Percentiles rank a stretch among this genome's conserved stretches.
Conservation (phyloP, 352 stramenopile genomes). For the Pythium oligandrum region DNA sequence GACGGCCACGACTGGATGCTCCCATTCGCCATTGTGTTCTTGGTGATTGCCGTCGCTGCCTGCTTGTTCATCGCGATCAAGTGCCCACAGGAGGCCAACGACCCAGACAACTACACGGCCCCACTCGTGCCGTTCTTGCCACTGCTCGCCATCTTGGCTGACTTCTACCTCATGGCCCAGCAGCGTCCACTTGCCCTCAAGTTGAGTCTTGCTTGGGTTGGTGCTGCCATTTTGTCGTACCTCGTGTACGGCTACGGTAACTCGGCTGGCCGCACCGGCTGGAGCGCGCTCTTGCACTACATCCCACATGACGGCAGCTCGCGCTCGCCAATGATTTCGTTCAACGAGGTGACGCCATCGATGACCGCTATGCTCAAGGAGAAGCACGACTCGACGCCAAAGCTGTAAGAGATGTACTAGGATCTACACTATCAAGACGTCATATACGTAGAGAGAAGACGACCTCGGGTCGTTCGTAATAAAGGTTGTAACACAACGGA, state of each 20-base stretch:
- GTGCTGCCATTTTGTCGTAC: conserved; percentile 59
- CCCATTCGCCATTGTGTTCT: conserved; percentile 39
- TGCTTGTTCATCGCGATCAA: conserved; percentile 45
- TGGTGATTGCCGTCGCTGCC: conserved; percentile 27
- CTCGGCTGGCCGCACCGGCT: conserved; percentile 55
- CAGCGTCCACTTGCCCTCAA: conserved; percentile 48
- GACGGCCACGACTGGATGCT: conserved; percentile 27
- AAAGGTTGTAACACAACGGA: no score
- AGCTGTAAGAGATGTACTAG: no score
- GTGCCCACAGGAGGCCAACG: conserved; percentile 48
- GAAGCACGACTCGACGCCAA: conserved; percentile 7
- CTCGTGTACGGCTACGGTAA: conserved; percentile 73
- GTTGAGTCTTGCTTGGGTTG: conserved; percentile 48
- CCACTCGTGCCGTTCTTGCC: conserved; percentile 71
- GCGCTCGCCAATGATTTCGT: conserved; percentile 49
- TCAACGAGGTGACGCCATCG: conserved; percentile 36
- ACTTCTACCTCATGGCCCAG: conserved; percentile 72
- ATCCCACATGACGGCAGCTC: conserved; percentile 27
- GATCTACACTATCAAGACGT: no score
- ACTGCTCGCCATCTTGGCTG: conserved; percentile 44
- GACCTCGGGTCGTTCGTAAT: no score
- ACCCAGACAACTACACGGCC: conserved; percentile 41
- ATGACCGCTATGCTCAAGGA: conserved; percentile 30
- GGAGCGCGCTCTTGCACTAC: conserved; percentile 46
- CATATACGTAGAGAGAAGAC: no score